These are phyloP conservation scores for Thuja plicata DNA, from an alignment of 83 land plant genomes.

Conservation along the genomic window DNA sequence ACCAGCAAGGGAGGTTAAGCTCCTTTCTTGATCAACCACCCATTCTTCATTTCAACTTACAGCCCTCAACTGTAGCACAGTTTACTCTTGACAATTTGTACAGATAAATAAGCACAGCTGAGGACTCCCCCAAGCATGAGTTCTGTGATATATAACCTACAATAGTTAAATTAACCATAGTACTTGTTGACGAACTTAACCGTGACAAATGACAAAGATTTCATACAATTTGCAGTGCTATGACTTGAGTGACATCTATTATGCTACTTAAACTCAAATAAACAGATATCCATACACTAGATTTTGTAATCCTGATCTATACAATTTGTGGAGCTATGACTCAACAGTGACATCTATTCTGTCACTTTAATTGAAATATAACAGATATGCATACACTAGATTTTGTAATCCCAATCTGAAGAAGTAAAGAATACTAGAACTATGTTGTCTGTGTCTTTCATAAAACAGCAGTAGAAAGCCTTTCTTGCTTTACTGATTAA, in stretches of 20 bases:
- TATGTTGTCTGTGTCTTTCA: not conserved
- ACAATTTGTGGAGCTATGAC: not conserved
- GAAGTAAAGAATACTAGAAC: not conserved
- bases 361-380: not conserved
- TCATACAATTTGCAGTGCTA: not conserved
- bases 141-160: not conserved
- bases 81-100: not conserved
- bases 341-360: not conserved
- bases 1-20: not conserved
- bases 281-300: not conserved
- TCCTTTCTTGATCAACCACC: not conserved
- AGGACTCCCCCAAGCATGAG: not conserved
- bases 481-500: not conserved
- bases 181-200: not conserved
- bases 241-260: not conserved
- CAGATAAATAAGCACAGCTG: not conserved
- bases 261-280: not conserved
- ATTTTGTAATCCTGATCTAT: not conserved
- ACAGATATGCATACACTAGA: not conserved
- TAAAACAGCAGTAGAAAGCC: not conserved
- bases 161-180: not conserved
- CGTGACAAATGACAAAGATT: not conserved
- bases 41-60: not conserved
- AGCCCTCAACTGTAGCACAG: not conserved
- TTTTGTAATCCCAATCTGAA: not conserved